Base-by-base conservation (phyloP, 2,329 filamentous ascomycete genomes). In the Ustulina deusta region DNA sequence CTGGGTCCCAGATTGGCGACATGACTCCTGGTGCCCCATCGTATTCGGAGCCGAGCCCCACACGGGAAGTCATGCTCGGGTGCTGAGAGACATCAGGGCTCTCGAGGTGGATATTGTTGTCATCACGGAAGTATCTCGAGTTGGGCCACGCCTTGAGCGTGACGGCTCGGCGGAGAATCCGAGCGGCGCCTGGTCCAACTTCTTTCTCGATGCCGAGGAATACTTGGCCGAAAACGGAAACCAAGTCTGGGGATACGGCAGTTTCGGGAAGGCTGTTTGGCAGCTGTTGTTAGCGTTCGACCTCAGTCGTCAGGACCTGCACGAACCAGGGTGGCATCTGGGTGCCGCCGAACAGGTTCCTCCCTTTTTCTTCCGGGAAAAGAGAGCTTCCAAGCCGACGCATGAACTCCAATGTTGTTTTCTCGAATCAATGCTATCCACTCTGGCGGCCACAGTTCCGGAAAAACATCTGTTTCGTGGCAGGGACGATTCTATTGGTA, bases 1-100 rank as follows among this genome's bases (percentile, higher is more conserved):
- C 3, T 70, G 65, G 68, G 65, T 66, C 3, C 68, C 68, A 1
- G 65, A 70, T 32, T 70, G 61, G 65, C 27, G 32, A n/a, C 54
- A 65, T 49, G 34, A 22, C 6, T 29, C 44, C 0, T 49, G 25
- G 22, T 55, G 25, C 15, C 38, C 48, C 3, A 54, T 66, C 7
- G 17, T 11, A 2, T 32, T 51, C 6, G 49, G n/a, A n/a, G 32
- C 27, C 3, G n/a, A 57, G 17, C 15, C 63, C 25, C 29, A 34
- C 17, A 38, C 22, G 1, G 29, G 11, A 11, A 52, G 27, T 10
- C 54, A 63, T 34, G 27, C 11, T 17, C 61, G 57, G 2, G 11
- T 69, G 2, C 6, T 66, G 4, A 25, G 22, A 2, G 46, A 65
- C 0, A 55, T 44, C 2, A 3, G 27, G 3, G 62, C 46, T 6